phyloP scores from a whole-genome alignment of 2,329 filamentous ascomycete genomes.

The Alternaria dauci region DNA sequence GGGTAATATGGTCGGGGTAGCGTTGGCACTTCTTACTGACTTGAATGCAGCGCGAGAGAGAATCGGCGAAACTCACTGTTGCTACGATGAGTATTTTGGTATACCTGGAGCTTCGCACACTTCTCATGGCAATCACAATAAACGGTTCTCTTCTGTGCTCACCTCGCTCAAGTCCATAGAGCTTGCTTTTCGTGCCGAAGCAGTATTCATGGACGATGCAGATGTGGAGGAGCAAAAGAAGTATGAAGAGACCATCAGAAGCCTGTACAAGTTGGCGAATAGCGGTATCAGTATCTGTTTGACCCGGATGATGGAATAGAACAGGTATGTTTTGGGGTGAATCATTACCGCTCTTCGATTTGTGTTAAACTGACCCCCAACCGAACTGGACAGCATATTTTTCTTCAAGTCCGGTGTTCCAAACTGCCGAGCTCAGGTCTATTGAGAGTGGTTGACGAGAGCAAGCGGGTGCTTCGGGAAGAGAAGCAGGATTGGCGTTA shows the following conservation, averaged over 20 bases:
- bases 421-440: no score
- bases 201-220: background rate
- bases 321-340: background rate
- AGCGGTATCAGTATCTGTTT: background rate
- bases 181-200: background rate
- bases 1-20: background rate
- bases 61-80: slow-evolving; percentile 15
- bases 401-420: background rate
- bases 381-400: background rate
- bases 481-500: background rate
- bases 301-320: background rate
- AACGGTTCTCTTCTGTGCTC: background rate
- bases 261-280: background rate
- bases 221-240: background rate
- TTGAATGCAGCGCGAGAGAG: background rate
- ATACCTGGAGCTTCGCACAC: background rate
- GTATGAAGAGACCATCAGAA: background rate
- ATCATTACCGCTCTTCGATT: background rate
- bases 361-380: background rate
- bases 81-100: background rate
- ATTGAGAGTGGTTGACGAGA: no score
- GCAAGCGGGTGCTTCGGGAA: no score
- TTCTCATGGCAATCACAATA: background rate
- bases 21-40: background rate
- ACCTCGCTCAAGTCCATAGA: background rate